These are phyloP conservation scores for Thalassiosira livingstoniorum DNA, from an alignment of 352 stramenopile species.

Conservation along the genomic window DNA sequence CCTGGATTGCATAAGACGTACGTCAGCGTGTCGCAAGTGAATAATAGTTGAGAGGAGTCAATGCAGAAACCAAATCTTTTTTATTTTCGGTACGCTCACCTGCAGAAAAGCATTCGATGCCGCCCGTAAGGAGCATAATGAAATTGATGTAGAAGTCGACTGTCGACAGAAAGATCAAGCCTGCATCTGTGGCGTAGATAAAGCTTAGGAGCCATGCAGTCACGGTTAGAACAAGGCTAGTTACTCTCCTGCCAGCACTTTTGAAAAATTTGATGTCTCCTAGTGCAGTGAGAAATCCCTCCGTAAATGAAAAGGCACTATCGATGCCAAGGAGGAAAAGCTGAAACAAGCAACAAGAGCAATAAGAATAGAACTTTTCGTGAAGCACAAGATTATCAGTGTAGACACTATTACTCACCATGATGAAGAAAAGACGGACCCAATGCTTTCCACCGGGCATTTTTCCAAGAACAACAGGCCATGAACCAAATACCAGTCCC, in stretches of 20 bases:
- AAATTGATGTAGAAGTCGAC: conserved; percentile 84
- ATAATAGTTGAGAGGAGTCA: too few species aligned
- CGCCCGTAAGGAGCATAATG: conserved; percentile 76
- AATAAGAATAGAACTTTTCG: too few species aligned
- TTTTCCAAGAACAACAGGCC: conserved; percentile 70
- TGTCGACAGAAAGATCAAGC: conserved; percentile 73
- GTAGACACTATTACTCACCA: too few species aligned
- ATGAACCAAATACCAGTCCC: conserved; percentile 75
- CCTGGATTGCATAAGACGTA: too few species aligned
- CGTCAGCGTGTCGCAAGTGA: too few species aligned
- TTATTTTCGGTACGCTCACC: too few species aligned
- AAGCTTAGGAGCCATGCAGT: conserved; percentile 58
- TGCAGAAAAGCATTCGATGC: conserved; percentile 67
- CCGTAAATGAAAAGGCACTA: conserved; percentile 76
- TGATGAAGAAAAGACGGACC: conserved; percentile 77
- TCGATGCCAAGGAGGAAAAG: conserved; percentile 81
- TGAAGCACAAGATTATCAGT: too few species aligned
- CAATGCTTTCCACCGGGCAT: conserved; percentile 64
- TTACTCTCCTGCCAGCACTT: conserved; percentile 25
- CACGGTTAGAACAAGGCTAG: conserved; percentile 37
- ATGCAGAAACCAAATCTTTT: too few species aligned
- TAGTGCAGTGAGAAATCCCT: conserved; percentile 62
- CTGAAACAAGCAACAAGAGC: too few species aligned
- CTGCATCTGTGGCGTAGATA: conserved; percentile 75
- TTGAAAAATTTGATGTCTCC: conserved; percentile 40